phyloP scores from a whole-genome alignment of 1,139 yeast genomes.

The Candida tropicalis region DNA sequence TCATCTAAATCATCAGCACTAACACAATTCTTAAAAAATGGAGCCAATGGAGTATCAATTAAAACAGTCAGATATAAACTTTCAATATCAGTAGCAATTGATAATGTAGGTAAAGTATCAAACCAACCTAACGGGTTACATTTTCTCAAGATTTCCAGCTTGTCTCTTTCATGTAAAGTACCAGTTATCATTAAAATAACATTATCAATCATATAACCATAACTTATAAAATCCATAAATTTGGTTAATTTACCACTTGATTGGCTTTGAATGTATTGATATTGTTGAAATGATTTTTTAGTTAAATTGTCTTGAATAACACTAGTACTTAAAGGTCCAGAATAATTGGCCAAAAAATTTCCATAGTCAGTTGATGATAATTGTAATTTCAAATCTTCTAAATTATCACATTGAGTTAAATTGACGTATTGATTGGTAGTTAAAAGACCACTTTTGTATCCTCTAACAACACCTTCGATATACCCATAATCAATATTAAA shows the following conservation, averaged over 20 bases:
- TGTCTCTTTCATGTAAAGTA: slow-evolving; percentile 91
- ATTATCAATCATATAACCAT: slow-evolving; percentile 98
- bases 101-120: slow-evolving; percentile 92
- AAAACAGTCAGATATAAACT: slow-evolving; percentile 91
- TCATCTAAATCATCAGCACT: slow-evolving; percentile 96
- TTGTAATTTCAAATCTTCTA: slow-evolving; percentile 93
- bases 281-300: slow-evolving; percentile 76
- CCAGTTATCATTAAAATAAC: slow-evolving; percentile 96
- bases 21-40: slow-evolving; percentile 89
- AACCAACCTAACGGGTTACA: slow-evolving; percentile 99
- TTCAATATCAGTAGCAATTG: slow-evolving; percentile 93
- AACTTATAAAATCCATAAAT: slow-evolving; percentile 88
- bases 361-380: slow-evolving; percentile 96
- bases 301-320: slow-evolving; percentile 80
- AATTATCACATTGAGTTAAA: slow-evolving; percentile 91
- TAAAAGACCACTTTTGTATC: slow-evolving; percentile 84
- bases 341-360: slow-evolving; percentile 79
- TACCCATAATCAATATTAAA: slow-evolving; percentile 89
- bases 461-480: slow-evolving; percentile 93
- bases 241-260: slow-evolving; percentile 77
- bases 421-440: slow-evolving; percentile 81
- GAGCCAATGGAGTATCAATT: slow-evolving; percentile 96
- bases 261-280: slow-evolving; percentile 81
- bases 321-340: slow-evolving; percentile 81
- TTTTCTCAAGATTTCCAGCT: slow-evolving; percentile 79